A percentile compares a stretch with the other conserved stretches of the same genome.
These are phyloP conservation scores for Choanephora cucurbitarum DNA, from an alignment of 371 early-diverging fungal species.

Conservation along the genomic window DNA sequence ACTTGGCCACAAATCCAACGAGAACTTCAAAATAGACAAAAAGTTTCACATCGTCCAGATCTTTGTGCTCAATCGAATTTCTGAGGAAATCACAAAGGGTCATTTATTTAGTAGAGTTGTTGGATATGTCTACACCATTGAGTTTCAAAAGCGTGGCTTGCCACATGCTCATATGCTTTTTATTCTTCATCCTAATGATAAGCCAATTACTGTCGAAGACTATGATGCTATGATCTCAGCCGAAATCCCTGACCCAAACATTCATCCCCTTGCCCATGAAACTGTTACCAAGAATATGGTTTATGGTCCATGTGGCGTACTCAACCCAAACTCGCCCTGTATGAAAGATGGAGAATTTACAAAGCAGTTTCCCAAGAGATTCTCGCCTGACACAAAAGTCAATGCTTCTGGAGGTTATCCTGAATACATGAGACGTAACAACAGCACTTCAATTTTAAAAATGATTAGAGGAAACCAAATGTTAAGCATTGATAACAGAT, in stretches of 20 bases:
- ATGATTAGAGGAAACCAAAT: too few species aligned
- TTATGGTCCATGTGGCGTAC: conserved; percentile 37
- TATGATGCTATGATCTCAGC: background rate
- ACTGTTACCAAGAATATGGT: conserved; percentile 33
- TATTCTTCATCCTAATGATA: background rate
- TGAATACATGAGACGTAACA: background rate
- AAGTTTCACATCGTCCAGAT: conserved; percentile 22
- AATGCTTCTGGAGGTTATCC: conserved; percentile 1
- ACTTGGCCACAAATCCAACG: conserved; percentile 29
- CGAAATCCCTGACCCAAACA: conserved; percentile 1
- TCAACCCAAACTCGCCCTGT: conserved; percentile 24
- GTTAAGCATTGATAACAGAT: conserved; percentile 20
- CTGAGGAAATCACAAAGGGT: conserved; percentile 25
- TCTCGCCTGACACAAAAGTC: conserved; percentile 15
- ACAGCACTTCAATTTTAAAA: background rate
- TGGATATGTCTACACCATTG: conserved; percentile 12
- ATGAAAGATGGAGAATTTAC: conserved; percentile 29
- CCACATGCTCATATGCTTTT: conserved; percentile 14
- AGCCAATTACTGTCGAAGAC: background rate
- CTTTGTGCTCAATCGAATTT: conserved; percentile 19
- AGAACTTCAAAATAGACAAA: conserved; percentile 13
- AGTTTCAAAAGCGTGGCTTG: conserved; percentile 37
- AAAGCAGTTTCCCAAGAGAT: conserved; percentile 28
- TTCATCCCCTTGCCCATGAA: conserved; percentile 27
- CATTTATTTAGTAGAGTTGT: conserved; percentile 15